These are phyloP conservation scores for Aulographum hederae DNA, from an alignment of 2,329 filamentous ascomycete species.

Conservation along the genomic window DNA sequence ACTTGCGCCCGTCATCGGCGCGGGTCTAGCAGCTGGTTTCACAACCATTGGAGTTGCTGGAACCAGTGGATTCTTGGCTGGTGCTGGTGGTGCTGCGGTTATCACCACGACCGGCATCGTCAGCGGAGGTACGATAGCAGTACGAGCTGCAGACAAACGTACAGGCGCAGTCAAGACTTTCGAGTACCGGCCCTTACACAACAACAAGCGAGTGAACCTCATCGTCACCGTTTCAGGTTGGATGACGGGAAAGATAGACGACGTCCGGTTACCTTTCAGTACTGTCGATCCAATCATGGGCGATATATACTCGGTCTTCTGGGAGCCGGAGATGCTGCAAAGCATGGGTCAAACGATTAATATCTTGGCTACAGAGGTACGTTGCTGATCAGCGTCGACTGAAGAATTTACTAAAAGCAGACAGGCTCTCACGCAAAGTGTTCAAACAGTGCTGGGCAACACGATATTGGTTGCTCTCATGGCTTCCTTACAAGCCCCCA, in stretches of 20 bases:
- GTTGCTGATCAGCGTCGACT: constrained; percentile 8
- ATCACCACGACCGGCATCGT: constrained; percentile 81
- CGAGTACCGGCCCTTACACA: constrained; percentile 89
- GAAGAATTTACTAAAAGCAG: constrained; percentile 8
- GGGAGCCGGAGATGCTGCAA: constrained; percentile 95
- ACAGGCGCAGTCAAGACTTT: constrained; percentile 91
- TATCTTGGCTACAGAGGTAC: constrained; percentile 87
- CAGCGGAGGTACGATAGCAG: constrained; percentile 72
- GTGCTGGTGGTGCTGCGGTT: constrained; percentile 78
- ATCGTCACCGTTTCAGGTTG: constrained; percentile 91
- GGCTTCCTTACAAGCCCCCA: constrained; percentile 80
- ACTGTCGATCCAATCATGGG: constrained; percentile 97
- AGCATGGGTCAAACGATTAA: constrained; percentile 99
- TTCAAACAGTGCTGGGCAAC: constrained; percentile 85
- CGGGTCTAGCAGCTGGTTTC: constrained; percentile 82
- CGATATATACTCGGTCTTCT: constrained; percentile 88
- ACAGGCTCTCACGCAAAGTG: constrained; percentile 80
- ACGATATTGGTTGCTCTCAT: constrained; percentile 80
- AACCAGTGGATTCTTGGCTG: constrained; percentile 75
- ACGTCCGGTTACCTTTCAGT: constrained; percentile 86
- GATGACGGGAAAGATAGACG: constrained; percentile 97
- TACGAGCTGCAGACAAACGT: constrained; percentile 66
- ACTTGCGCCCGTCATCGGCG: constrained; percentile 82
- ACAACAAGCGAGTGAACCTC: constrained; percentile 92
- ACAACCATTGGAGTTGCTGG: constrained; percentile 87